Base-by-base conservation (phyloP, 148 eudicot species). In the Chenopodium suecicum region DNA sequence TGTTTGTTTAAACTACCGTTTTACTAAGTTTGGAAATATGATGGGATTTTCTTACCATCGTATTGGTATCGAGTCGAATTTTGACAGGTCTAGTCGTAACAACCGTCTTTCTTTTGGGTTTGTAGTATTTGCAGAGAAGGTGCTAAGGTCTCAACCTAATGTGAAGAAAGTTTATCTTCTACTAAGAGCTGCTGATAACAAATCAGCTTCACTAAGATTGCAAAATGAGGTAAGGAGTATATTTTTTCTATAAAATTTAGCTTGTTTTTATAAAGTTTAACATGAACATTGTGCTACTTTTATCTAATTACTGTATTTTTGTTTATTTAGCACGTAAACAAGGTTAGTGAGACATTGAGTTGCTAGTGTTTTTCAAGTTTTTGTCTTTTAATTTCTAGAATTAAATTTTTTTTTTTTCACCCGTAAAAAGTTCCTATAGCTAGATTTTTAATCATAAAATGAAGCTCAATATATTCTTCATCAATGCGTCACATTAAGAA, bases 61-160 rank as follows among this genome's bases (percentile, higher is more conserved):
- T 41, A 7, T 41, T 50, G 54, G 54, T 2, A 13, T 50, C 13
- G 54, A 50, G 54, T 62, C 66, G 4, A 62, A 7, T 62, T 62
- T 62, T 20, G 10, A 62, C 10, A 8, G 25, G 22, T 14, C 62
- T n/a, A 62, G 66, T 56, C n/a, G 2, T 62, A 62, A 60, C 2
- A 34, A 41, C 8, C 1, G 66, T 62, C 66, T 23, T 80, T 73
- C 50, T 27, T 63, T 47, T 79, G 81, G 23, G 41, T 32, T 27
- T 79, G 79, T 76, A 93, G 97, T 93, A 50, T 87, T 93, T 73
- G 86, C 88, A 10, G 97, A 93, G 88, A 93, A 93, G 85, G 80
- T 93, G 72, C 81, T 93, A 37, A 91, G 97, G 78, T 88, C 86
- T 75, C 97, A 93, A 86, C 94, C 97, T 78, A 91, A 91, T 81